These are phyloP conservation scores for Cucurbita pepo DNA, from an alignment of 306 rosid genomes.

Conservation along the genomic window DNA sequence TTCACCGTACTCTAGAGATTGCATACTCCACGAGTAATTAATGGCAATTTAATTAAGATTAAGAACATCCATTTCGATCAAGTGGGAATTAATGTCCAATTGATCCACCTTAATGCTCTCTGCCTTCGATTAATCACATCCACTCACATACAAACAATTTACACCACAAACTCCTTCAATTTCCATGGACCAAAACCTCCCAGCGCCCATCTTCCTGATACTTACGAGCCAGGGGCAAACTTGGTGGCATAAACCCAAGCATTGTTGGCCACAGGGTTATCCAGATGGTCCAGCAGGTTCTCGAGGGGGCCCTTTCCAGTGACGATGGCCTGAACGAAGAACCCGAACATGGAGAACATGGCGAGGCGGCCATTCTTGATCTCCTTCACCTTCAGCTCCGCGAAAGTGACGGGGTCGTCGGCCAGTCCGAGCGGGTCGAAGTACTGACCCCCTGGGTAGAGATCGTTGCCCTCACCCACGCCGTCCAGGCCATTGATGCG, in stretches of 20 bases:
- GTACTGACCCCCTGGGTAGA: conserved; percentile 1
- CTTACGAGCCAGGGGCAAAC: not conserved
- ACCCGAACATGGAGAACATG: conserved; percentile 3
- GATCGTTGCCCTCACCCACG: not conserved
- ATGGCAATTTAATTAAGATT: not conserved
- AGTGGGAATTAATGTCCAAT: not conserved
- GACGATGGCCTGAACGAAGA: conserved; percentile 2
- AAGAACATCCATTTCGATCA: not conserved
- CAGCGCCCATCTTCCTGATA: too few relatives aligned
- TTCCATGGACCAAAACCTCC: not conserved
- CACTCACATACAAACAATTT: not conserved
- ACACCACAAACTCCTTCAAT: not conserved
- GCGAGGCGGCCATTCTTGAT: conserved; percentile 2
- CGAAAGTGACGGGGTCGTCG: not conserved
- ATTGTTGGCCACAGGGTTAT: not conserved
- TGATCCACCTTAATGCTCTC: not conserved
- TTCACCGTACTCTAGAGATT: too few relatives aligned
- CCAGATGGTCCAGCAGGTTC: not conserved
- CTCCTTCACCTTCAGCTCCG: not conserved
- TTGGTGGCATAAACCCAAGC: conserved; percentile 6
- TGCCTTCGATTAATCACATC: not conserved
- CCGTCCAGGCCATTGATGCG: conserved; percentile 5
- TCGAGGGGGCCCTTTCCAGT: not conserved
- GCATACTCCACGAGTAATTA: too few relatives aligned
- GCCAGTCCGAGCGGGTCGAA: not conserved